Evolutionary conservation across 176 grass and related monocot genomes (phyloP), one percentile per base, ranked within the genome.

Genomic region (Canna indica): DNA sequence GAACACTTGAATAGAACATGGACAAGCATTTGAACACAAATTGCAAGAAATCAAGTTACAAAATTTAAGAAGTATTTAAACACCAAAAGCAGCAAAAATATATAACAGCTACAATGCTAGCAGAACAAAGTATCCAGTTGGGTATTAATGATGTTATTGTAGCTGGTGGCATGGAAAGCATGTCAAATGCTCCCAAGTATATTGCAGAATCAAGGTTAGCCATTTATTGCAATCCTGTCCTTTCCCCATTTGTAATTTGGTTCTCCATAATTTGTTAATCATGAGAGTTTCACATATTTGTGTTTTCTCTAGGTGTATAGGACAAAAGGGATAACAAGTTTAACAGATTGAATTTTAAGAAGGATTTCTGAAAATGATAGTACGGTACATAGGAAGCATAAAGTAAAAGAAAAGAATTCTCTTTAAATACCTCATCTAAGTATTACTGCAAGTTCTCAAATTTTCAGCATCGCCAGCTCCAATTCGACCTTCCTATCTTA

Each of bases 131-230:
- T 47, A 97, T 97, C 65, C 86, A 97, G 76, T 58, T 97, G 58
- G 88, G 93, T 68, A 83, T 82, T 63, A 90, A 92, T 5, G 93
- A 97, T 74, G 76, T 90, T 5, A 86, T 90, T 41, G 86, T 97
- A 0, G 93, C 88, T 16, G 93, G 93, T 57, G 93, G 93, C 30
- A 97, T 97, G 93, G 93, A 97, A 70, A 97, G 86, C 81, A 97
- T 97, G 93, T 97, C 93, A 0, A 97, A 97, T 67, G 81, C 68
- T 27, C 93, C 93, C 22, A 97, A 97, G 87, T 97, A 97, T 63
- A 54, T 87, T 5, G 70, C 73, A n/a, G 72, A 85, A 71, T 78
- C 88, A 69, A 92, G 93, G 93, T 97, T 56, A 22, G 9, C 25
- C 25, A 53, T 65, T 41, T 12, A 48, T 14, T 14, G 31, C 30